Evolutionary conservation across 495 filamentous ascomycete genomes (phyloP), one percentile per base, ranked within the genome.

Genomic region (Podospora pseudoanserina): DNA sequence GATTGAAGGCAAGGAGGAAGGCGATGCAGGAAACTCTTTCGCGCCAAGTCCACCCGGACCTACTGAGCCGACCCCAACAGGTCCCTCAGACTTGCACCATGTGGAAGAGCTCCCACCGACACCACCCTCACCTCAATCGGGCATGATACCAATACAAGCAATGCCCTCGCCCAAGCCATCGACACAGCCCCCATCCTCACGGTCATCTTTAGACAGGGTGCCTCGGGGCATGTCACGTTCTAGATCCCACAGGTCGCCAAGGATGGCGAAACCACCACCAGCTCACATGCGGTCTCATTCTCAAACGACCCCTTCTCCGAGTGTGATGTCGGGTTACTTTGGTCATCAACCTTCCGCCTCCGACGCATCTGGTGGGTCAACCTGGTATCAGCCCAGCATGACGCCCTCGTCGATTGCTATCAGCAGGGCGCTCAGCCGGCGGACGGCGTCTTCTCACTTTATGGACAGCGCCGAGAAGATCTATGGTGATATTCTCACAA

Each of bases 401-500:
- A 39, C 27, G 11, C 27, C 69, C 1, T 58, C 58, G 6, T 18
- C 18, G 0, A 34, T 63, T 7, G 57, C 49, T 57, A 9, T 64
- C 20, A 0, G 15, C 23, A 59, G 57, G 19, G 18, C 53, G 15
- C 62, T 30, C 11, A n/a, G 28, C 19, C 28, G 66, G 32, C 18
- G 18, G 3, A 68, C 69, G 18, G 63, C 66, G 3, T 71, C 69
- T 3, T 66, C 69, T 2, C 66, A 56, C 5, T 62, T 67, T 6
- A 61, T 27, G n/a, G 64, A 68, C 27, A 67, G 64, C 27, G 44
- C 64, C 2, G 67, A 68, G 16, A 32, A 60, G 39, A 59, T 71
- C 0, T 71, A 71, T 28, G 67, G 53, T 13, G 23, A 28, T 19
- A 71, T 71, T 3, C 59, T 71, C 1, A 64, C 66, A 4, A 64